phyloP scores from a whole-genome alignment of 1,139 yeast genomes.

The Yamadazyma conglobata region DNA sequence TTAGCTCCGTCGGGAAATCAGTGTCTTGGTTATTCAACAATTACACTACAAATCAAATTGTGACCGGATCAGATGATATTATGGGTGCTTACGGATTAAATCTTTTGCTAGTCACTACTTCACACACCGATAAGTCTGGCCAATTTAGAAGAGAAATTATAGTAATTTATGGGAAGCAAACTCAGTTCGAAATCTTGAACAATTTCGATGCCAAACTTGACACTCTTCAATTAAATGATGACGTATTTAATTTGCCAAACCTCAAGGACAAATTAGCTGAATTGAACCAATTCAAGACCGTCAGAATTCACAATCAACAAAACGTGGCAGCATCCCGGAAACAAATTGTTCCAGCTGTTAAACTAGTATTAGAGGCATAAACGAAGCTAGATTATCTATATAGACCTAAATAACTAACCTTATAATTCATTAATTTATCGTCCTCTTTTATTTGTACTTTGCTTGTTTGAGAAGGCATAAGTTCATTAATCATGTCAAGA shows the following conservation, averaged over 20 bases:
- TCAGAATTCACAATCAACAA: conserved; percentile 46
- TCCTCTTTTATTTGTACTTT: conserved; percentile 16
- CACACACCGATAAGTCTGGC: conserved; percentile 41
- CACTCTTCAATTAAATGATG: conserved; percentile 17
- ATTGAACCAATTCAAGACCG: conserved; percentile 17
- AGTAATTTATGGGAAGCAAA: conserved; percentile 7
- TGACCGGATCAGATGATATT: conserved; percentile 33
- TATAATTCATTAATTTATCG: conserved; percentile 15
- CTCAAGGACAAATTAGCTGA: conserved; percentile 23
- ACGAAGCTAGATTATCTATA: conserved; percentile 3
- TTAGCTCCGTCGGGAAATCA: conserved; percentile 70
- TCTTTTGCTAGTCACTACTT: conserved; percentile 58
- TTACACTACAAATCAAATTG: conserved; percentile 31
- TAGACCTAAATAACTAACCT: conserved; percentile 19
- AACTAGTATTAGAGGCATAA: conserved; percentile 21
- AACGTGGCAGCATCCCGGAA: conserved; percentile 70
- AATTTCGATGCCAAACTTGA: conserved; percentile 7
- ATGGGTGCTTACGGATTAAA: conserved; percentile 44
- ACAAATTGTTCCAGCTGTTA: conserved; percentile 72
- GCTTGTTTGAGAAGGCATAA: conserved; percentile 30
- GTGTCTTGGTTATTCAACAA: conserved; percentile 50
- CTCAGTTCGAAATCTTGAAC: conserved; percentile 4
- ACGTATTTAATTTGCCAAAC: conserved; percentile 16
- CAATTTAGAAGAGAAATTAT: conserved; percentile 55
- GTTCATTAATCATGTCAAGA: conserved; percentile 22